Conservation (phyloP, 73 alveolate species). For the Blepharisma japonicum region DNA sequence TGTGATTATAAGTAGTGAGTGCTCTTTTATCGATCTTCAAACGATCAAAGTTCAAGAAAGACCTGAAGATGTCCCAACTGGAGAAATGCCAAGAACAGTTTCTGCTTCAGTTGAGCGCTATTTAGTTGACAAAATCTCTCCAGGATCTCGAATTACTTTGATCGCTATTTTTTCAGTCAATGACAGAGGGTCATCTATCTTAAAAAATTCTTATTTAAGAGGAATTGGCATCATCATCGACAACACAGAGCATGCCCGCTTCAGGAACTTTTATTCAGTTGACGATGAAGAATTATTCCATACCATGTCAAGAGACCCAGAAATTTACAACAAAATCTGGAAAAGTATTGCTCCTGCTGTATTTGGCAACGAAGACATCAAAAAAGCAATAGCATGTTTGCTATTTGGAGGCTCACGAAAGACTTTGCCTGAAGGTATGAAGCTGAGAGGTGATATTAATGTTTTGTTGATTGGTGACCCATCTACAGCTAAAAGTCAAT, state of each 20-base stretch:
- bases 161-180: constrained; percentile 87
- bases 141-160: constrained; percentile 95
- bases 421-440: constrained; percentile 95
- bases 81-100: constrained; percentile 99
- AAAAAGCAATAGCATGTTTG: constrained; percentile 94
- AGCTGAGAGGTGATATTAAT: constrained; percentile 99
- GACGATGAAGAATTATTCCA: constrained; percentile 84
- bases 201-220: constrained; percentile 66
- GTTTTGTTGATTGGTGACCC: constrained; percentile 99
- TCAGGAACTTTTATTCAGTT: constrained; percentile 55
- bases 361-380: constrained; percentile 92
- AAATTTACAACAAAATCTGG: constrained; percentile 82
- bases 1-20: constrained; percentile 80
- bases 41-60: constrained; percentile 94
- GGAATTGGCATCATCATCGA: constrained; percentile 78
- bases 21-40: constrained; percentile 88
- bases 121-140: constrained; percentile 88
- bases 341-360: constrained; percentile 95
- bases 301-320: constrained; percentile 80
- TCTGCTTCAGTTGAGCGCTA: constrained; percentile 86
- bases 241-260: constrained; percentile 56
- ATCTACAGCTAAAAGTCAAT: constrained; percentile 95
- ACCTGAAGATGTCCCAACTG: constrained; percentile 98
- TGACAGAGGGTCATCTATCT: constrained; percentile 60
- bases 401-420: constrained; percentile 99